Base-by-base conservation (phyloP, 2,329 filamentous ascomycete species). In the Stagonosporopsis tanaceti region DNA sequence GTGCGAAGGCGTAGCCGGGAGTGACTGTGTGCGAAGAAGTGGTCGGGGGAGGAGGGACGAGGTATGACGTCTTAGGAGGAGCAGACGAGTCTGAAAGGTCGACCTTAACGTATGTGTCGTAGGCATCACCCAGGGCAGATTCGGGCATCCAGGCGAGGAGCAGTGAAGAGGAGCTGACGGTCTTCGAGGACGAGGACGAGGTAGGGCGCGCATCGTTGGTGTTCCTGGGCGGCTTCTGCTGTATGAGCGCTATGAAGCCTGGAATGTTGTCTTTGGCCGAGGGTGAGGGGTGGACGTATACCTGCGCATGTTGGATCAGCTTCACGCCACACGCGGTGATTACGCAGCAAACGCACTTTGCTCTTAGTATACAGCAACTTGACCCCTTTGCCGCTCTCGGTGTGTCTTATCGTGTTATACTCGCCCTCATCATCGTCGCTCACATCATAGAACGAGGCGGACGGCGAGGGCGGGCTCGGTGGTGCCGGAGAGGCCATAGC, bases 281-380 rank as follows among this genome's bases (percentile, higher is more conserved):
- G 0, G 94, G 90, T 0, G 93, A 93, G 1, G 95, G 95, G 76
- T 99, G 95, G 40, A 99, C 89, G 74, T 98, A 99, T 75, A 99
- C 95, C 89, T 93, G 67, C 46, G 52, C 24, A 47, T 35, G 25
- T 24, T 52, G 61, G 55, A 59, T 67, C 40, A 68, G 60, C 53
- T 44, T 55, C 62, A 62, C 64, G 65, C 64, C 64, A 69, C 65
- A 8, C 28, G 20, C 15, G 4, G n/a, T 30, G 15, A 32, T 40
- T 17, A 40, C 30, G 44, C 17, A 93, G 66, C 24, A 35, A 20
- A 50, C 34, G 27, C 69, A 91, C 91, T 84, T 98, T 99, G 89
- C 93, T 97, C 81, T 99, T 99, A 20, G 93, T 94, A 71, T 90
- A 97, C 14, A 99, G 82, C 30, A 99, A 82, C 79, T 98, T 99